Percentiles rank a stretch among this genome's conserved stretches.
Conservation (phyloP, 306 rosid genomes). For the Vicia villosa region DNA sequence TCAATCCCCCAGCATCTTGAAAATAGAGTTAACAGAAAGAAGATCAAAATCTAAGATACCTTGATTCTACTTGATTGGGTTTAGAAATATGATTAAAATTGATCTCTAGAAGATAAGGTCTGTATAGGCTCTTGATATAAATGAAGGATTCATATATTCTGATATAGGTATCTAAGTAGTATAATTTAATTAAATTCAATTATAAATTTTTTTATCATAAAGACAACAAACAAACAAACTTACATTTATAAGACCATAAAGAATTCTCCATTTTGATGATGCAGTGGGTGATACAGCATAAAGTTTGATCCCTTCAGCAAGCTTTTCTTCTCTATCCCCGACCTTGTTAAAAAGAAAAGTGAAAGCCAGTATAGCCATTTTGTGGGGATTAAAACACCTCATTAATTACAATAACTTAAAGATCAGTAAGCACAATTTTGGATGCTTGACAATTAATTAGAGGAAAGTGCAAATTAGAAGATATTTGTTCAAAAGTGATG, state of each 20-base stretch:
- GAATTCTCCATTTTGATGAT: no score
- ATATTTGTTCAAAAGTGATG: no score
- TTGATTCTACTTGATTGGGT: not conserved
- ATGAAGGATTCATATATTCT: not conserved
- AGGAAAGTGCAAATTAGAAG: not conserved
- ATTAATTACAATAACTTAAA: conserved; percentile 12
- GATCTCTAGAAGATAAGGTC: not conserved
- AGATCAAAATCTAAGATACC: not conserved
- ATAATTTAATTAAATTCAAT: no score
- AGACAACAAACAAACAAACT: not conserved
- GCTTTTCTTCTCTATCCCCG: no score
- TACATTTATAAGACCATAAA: not conserved
- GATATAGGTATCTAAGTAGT: conserved; percentile 1
- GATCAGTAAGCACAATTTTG: not conserved
- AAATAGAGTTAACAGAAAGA: conserved; percentile 18
- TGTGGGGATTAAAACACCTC: conserved; percentile 9
- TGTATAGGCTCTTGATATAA: not conserved
- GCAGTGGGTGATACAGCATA: no score
- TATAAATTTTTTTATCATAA: not conserved
- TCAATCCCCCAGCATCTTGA: not conserved
- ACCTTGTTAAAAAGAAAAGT: no score
- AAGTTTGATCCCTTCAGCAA: no score
- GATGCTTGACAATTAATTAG: not conserved
- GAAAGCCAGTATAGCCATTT: not conserved
- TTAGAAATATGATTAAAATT: not conserved